Evolutionary conservation across 176 grass and related monocot species (phyloP).

Genomic region (Neostapfia colusana): DNA sequence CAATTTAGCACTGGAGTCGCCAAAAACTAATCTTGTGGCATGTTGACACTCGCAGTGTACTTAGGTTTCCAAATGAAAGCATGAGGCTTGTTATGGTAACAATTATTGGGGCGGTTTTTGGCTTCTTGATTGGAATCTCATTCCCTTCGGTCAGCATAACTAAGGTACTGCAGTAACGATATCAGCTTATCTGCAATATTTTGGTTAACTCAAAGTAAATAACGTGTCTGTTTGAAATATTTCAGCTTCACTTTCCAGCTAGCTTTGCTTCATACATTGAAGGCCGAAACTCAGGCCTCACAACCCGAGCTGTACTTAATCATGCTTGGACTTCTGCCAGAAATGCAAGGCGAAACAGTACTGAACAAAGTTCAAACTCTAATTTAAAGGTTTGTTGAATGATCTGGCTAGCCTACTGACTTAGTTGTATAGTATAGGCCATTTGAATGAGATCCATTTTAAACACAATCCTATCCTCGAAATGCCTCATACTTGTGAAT

Average conservation of each 20-base stretch:
- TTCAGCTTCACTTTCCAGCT: conserved; percentile 76
- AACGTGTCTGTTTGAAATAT: conserved; percentile 35
- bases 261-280: conserved; percentile 60
- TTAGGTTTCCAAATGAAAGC: conserved; percentile 64
- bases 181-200: not conserved
- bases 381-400: conserved; percentile 50
- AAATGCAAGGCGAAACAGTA: conserved; percentile 53
- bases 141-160: conserved; percentile 73
- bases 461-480: not conserved
- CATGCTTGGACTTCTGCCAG: conserved; percentile 64
- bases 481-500: not conserved
- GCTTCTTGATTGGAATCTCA: conserved; percentile 76
- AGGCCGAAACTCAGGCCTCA: conserved; percentile 65
- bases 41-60: conserved; percentile 33
- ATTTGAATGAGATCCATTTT: conserved; percentile 12
- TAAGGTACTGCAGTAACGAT: conserved; percentile 39
- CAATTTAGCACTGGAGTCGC: not conserved
- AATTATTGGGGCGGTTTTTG: conserved; percentile 57
- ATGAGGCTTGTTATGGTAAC: conserved; percentile 67
- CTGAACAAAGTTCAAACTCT: conserved; percentile 45
- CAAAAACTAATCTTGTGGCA: not conserved
- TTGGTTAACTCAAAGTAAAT: conserved; percentile 1
- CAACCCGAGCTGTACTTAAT: conserved; percentile 67
- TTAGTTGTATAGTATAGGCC: not conserved
- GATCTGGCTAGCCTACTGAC: not conserved